Conservation (phyloP, 805 yeast species). For the Helenozyma rhizophorensis region DNA sequence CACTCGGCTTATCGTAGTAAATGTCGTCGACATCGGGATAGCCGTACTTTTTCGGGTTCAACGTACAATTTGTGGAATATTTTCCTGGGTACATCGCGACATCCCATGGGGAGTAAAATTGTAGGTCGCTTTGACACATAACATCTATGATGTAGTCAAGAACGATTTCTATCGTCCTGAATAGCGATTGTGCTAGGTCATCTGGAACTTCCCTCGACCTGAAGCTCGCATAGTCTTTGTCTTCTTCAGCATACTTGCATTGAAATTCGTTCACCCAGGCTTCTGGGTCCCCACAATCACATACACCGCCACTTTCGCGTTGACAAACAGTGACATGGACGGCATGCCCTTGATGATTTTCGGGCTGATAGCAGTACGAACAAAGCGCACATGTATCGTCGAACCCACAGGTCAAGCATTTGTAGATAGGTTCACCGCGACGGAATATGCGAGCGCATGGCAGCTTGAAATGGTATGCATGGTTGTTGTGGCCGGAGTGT, state of each 20-base stretch:
- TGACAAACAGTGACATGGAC: slow-evolving; percentile 60
- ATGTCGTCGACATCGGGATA: slow-evolving; percentile 32
- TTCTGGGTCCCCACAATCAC: slow-evolving; percentile 88
- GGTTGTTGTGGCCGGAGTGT: slow-evolving; percentile 22
- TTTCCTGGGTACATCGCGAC: slow-evolving; percentile 18
- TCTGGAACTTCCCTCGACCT: slow-evolving; percentile 32
- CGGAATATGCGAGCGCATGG: slow-evolving; percentile 72
- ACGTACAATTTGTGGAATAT: slow-evolving; percentile 27
- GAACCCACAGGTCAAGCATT: slow-evolving; percentile 70
- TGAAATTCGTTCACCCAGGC: slow-evolving; percentile 60
- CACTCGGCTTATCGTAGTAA: slow-evolving; percentile 33
- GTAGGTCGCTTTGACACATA: slow-evolving; percentile 45
- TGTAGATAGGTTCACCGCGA: slow-evolving; percentile 77
- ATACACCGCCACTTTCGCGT: slow-evolving; percentile 71
- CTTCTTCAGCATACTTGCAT: slow-evolving; percentile 39
- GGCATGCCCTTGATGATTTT: slow-evolving; percentile 68
- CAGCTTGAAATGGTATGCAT: slow-evolving; percentile 52
- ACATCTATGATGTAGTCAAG: slow-evolving; percentile 64
- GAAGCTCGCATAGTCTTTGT: slow-evolving; percentile 9
- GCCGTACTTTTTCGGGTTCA: slow-evolving; percentile 43
- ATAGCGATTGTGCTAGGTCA: slow-evolving; percentile 36
- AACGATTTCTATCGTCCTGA: slow-evolving; percentile 40
- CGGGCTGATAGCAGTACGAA: slow-evolving; percentile 65
- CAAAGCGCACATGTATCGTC: slow-evolving; percentile 88
- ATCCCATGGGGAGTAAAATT: slow-evolving; percentile 28